Evolutionary conservation across 73 alveolate genomes (phyloP).

Genomic region (Breviolum minutum): DNA sequence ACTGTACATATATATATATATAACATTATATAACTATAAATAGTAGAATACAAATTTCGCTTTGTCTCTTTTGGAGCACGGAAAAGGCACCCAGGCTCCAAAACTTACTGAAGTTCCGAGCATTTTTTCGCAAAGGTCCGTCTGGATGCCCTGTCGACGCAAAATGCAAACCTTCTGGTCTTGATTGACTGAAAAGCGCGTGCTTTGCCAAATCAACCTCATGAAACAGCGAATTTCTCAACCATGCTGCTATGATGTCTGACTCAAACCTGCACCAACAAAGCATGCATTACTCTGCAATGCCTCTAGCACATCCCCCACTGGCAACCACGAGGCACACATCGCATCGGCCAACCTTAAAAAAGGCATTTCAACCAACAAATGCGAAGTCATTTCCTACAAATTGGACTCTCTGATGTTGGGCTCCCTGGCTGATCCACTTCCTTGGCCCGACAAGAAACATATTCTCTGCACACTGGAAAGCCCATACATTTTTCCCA

Average conservation of each 20-base stretch:
- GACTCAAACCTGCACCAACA: too few relatives aligned
- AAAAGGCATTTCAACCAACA: neutral
- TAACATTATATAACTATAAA: too few relatives aligned
- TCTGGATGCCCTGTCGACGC: neutral
- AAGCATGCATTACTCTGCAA: neutral
- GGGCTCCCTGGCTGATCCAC: neutral
- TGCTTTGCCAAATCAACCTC: too few relatives aligned
- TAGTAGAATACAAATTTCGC: neutral
- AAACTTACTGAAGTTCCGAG: neutral
- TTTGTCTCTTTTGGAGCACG: neutral
- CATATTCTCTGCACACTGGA: too few relatives aligned
- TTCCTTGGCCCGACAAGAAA: neutral
- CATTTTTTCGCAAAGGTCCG: neutral
- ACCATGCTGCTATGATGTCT: too few relatives aligned
- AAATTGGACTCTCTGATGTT: neutral
- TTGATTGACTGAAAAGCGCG: too few relatives aligned
- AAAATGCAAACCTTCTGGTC: neutral
- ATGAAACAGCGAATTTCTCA: too few relatives aligned
- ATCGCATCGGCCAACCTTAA: slow-evolving; percentile 35
- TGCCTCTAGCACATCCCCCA: slow-evolving; percentile 24
- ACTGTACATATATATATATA: neutral
- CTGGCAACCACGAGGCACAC: slow-evolving; percentile 57
- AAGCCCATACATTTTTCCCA: too few relatives aligned
- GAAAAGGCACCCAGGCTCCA: neutral
- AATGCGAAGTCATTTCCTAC: neutral